phyloP scores from a whole-genome alignment of 2,329 filamentous ascomycete species.

The Aspergillus udagawae region DNA sequence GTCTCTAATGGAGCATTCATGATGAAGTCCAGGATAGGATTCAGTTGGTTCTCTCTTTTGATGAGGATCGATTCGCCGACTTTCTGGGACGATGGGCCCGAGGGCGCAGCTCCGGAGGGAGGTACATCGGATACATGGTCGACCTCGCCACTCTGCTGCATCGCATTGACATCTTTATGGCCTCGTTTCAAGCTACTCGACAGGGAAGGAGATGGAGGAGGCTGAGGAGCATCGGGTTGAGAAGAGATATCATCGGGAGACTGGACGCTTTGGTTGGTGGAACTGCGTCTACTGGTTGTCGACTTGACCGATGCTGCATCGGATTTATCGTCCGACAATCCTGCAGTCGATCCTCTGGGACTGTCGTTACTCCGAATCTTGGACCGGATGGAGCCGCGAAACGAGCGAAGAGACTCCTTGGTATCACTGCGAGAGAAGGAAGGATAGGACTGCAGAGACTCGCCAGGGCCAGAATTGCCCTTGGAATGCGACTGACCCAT shows the following conservation, averaged over 20 bases:
- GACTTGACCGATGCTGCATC: slow-evolving; percentile 75
- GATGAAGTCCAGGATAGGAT: slow-evolving; percentile 57
- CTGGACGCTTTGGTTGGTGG: slow-evolving; percentile 25
- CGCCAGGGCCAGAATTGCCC: slow-evolving; percentile 53
- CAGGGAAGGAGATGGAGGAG: slow-evolving; percentile 84
- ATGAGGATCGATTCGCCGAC: slow-evolving; percentile 88
- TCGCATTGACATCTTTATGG: slow-evolving; percentile 72
- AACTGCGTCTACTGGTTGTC: slow-evolving; percentile 50
- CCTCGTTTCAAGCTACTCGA: slow-evolving; percentile 69
- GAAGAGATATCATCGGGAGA: slow-evolving; percentile 44
- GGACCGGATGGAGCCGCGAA: slow-evolving; percentile 74
- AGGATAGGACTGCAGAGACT: slow-evolving; percentile 76
- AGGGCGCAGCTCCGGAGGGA: slow-evolving; percentile 61
- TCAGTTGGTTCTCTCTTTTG: slow-evolving; percentile 68
- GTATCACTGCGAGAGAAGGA: slow-evolving; percentile 92
- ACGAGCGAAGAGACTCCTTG: slow-evolving; percentile 83
- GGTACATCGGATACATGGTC: slow-evolving; percentile 91
- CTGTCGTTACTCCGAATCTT: slow-evolving; percentile 77
- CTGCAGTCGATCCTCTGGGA: slow-evolving; percentile 68
- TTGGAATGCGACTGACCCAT: slow-evolving; percentile 53
- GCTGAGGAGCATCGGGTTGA: slow-evolving; percentile 48
- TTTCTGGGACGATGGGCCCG: slow-evolving; percentile 55
- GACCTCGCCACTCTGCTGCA: slow-evolving; percentile 83
- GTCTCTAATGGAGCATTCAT: slow-evolving; percentile 39
- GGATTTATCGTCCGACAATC: slow-evolving; percentile 61